Base-by-base conservation (phyloP, 345 rosid genomes). In the Moricandia moricandioides region DNA sequence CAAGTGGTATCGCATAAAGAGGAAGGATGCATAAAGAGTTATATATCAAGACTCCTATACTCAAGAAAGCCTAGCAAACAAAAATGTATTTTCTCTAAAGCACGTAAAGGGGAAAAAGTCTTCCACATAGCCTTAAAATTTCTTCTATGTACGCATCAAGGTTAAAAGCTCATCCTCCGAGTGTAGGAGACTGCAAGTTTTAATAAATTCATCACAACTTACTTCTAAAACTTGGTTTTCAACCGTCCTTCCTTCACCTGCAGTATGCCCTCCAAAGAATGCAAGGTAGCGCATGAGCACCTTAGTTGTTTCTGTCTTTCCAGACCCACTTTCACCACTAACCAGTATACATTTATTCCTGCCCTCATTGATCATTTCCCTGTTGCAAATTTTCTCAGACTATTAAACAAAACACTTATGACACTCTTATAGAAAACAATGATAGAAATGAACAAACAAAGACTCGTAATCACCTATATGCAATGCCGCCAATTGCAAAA, bases 241-340 rank as follows among this genome's bases (percentile, higher is more conserved):
- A 63, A 91, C 90, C 0, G 92, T 87, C 61, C 85, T 82, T 52
- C 92, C 93, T 75, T 84, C 96, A 62, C 79, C 85, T 55, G 84
- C 84, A 66, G 80, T 62, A 74, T 84, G 84, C 13, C 98, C 98
- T 55, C 94, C 98, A 70, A 89, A 24, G 81, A 75, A 85, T 13
- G 98, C 98, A 75, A 93, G 92, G 83, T 93, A 93, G 31, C 86
- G 88, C 98, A 93, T 93, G 55, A 93, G 86, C 91, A 89, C 85
- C 82, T 93, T 93, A 49, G 98, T 93, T 2, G 97, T 91, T 80
- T 93, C 98, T 8, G 98, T 93, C 81, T 93, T 93, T 65, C 98
- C 98, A 18, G 98, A 92, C 52, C 97, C 96, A 80, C 98, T 93
- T 79, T 93, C 98, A 47, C 98, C 98, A 58, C 98, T 93, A 55